Evolutionary conservation across 352 stramenopile species (phyloP).

Genomic region (Phytophthora europaea): DNA sequence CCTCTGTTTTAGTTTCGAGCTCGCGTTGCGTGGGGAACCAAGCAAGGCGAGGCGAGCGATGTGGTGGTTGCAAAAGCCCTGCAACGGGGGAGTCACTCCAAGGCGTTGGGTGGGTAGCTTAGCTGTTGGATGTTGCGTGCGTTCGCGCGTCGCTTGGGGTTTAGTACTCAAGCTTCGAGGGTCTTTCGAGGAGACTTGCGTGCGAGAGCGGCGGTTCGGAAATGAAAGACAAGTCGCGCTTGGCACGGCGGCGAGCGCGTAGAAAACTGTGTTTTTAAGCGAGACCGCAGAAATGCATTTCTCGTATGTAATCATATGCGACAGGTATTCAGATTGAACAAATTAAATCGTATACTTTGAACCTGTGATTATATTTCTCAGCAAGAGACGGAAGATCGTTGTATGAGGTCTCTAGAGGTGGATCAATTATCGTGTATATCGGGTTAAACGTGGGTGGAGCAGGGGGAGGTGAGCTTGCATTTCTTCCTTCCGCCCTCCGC

Average conservation of each 20-base stretch:
- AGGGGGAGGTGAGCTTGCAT: conserved; percentile 17
- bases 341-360: neutral
- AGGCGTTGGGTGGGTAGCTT: conserved; percentile 49
- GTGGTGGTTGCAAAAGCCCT: conserved; percentile 34
- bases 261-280: conserved; percentile 19
- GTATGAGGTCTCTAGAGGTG: neutral
- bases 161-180: neutral
- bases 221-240: conserved; percentile 37
- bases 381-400: neutral
- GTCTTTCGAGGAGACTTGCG: conserved; percentile 27
- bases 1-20: conserved; percentile 29
- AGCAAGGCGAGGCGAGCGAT: conserved; percentile 29
- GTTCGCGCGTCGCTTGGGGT: conserved; percentile 12
- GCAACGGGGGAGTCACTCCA: conserved; percentile 45
- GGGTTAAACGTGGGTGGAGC: conserved; percentile 26
- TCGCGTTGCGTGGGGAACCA: conserved; percentile 31
- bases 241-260: conserved; percentile 1
- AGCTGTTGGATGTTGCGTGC: conserved; percentile 1
- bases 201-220: conserved; percentile 27
- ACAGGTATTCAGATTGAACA: neutral
- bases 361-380: neutral
- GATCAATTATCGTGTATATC: neutral
- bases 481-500: conserved; percentile 23
- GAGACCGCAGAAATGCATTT: neutral
- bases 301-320: neutral